A percentile compares a stretch with the other conserved stretches of the same genome.
Conservation (phyloP, 139 green algal species). For the Tetraselmis striata region DNA sequence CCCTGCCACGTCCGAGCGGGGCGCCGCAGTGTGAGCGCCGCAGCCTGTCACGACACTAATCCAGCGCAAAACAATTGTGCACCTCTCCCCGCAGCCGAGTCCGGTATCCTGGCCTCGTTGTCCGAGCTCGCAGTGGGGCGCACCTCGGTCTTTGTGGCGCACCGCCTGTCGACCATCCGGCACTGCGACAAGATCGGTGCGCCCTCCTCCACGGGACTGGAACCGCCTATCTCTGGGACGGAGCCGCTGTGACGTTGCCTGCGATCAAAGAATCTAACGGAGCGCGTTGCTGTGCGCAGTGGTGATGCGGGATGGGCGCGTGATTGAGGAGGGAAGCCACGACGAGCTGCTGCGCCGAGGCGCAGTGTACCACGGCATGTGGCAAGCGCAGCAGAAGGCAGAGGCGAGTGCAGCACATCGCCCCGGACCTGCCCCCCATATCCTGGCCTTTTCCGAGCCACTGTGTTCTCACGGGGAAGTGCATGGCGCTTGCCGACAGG, state of each 20-base stretch:
- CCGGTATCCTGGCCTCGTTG: slow-evolving; percentile 14
- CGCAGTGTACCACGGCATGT: background rate
- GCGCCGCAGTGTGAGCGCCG: no score
- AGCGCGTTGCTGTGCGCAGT: no score
- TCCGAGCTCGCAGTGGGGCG: slow-evolving; percentile 36
- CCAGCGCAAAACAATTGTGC: no score
- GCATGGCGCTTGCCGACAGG: no score
- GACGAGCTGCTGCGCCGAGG: background rate
- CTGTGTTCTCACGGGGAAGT: background rate
- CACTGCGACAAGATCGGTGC: background rate
- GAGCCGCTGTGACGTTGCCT: no score
- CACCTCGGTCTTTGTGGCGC: slow-evolving; percentile 90
- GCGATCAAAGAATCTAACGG: no score
- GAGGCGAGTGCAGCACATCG: background rate
- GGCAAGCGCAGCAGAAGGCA: background rate
- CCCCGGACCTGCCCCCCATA: no score
- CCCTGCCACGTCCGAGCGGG: no score
- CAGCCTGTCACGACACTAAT: no score
- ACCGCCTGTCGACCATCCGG: slow-evolving; percentile 38
- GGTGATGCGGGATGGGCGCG: background rate
- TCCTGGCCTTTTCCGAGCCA: no score
- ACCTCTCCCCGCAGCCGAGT: background rate
- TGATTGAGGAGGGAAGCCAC: background rate
- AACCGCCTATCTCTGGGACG: no score
- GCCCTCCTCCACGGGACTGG: background rate